Evolutionary conservation across 2,329 filamentous ascomycete genomes (phyloP).

Genomic region (Grosmannia clavigera): DNA sequence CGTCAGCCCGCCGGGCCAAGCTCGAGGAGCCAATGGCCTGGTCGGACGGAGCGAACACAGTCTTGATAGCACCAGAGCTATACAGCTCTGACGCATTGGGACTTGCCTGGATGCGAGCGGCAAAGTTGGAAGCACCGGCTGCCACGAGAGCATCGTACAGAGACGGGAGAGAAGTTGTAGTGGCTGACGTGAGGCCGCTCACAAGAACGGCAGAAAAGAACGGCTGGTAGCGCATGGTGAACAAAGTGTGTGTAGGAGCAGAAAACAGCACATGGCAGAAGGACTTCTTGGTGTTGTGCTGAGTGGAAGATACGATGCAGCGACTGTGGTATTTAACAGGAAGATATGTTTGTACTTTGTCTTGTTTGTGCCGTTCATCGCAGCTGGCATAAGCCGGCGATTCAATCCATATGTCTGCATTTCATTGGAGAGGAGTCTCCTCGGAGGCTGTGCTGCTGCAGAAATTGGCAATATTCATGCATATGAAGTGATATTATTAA

Average conservation of each 20-base stretch:
- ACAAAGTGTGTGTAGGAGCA: background rate
- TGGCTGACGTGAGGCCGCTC: background rate
- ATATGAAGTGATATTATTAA: no score
- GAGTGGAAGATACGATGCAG: background rate
- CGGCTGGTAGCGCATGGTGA: background rate
- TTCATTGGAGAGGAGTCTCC: background rate
- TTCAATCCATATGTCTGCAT: background rate
- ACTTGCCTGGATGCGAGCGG: conserved; percentile 13
- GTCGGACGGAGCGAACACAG: conserved; percentile 17
- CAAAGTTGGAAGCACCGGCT: conserved; percentile 15
- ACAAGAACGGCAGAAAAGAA: background rate
- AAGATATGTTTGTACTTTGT: background rate
- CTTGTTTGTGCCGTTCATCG: background rate
- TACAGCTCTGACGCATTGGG: conserved; percentile 7
- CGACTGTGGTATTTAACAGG: background rate
- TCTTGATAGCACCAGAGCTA: conserved; percentile 11
- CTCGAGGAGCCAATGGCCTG: background rate
- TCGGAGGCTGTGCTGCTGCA: background rate
- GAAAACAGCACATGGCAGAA: background rate
- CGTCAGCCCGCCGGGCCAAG: background rate
- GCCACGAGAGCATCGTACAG: conserved; percentile 11
- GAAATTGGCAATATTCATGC: background rate
- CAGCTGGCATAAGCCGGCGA: background rate
- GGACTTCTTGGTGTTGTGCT: background rate
- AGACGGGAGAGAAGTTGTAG: conserved; percentile 6